Evolutionary conservation across 108 stramenopile genomes (phyloP), one percentile per base, ranked within the genome.

Genomic region (Skeletonema menzelii): DNA sequence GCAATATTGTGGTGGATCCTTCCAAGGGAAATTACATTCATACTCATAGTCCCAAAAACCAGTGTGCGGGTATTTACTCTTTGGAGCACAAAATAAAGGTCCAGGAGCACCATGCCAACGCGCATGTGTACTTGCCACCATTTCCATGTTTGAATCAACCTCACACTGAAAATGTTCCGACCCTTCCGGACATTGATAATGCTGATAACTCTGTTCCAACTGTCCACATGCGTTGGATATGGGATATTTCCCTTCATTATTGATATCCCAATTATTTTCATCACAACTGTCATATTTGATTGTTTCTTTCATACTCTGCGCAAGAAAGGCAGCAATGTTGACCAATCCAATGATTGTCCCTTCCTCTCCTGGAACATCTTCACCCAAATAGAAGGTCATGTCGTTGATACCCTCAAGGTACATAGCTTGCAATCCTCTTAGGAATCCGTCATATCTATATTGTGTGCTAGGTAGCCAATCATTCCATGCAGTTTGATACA

Each of bases 171-270:
- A 81, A 55, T 86, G 80, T 31, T 71, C 76, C 20, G 73, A 34
- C 2, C 63, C 83, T 15, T 59, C 70, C 3, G 66, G 62, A 53
- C 85, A 86, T 3, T n/a, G 31, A 28, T 84, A 84, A 57, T 80
- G 69, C 17, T 79, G 79, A 66, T 85, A 85, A 34, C 67, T 69
- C 46, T 85, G 85, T 5, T 55, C 49, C 8, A 82, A 31, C 28
- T 85, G 85, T 19, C 85, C 85, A 56, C 85, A 85, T 0, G 85
- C 63, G 22, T 83, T 84, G 15, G 60, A 57, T 6, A 84, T 26
- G 0, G 85, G 85, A 44, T 86, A 86, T 22, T 70, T 3, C 0
- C 70, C 70, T 13, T 62, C 28, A 12, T 14, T 12, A 53, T 40
- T 20, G 4, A 47, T 26, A 20, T 79, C 78, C 82, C 82, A 83